phyloP scores from a whole-genome alignment of 2,329 filamentous ascomycete genomes.

The Ophiostoma piceae region DNA sequence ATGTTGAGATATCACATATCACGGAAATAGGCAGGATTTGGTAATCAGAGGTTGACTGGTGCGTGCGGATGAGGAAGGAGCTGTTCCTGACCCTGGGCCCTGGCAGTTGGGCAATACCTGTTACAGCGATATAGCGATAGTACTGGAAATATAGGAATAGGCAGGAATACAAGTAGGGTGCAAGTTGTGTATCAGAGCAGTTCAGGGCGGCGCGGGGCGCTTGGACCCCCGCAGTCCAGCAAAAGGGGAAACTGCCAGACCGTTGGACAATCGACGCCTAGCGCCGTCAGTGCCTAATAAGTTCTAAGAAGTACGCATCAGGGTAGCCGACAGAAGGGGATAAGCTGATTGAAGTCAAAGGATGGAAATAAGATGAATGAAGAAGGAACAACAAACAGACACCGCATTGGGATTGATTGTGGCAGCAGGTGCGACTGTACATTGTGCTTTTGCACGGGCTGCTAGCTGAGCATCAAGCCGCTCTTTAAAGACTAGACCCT shows the following conservation, averaged over 20 bases:
- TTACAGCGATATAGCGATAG: conserved; percentile 19
- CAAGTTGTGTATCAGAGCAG: conserved; percentile 14
- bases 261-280: conserved; percentile 3
- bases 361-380: not conserved
- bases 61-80: not conserved
- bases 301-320: not conserved
- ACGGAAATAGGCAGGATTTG: not conserved
- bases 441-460: conserved; percentile 4
- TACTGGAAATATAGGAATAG: not conserved
- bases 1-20: not conserved
- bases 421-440: not conserved
- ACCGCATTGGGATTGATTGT: not conserved
- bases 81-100: conserved; percentile 8
- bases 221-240: conserved; percentile 20
- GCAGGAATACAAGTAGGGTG: not conserved
- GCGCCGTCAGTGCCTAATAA: not conserved
- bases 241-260: conserved; percentile 1
- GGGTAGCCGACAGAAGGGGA: not conserved
- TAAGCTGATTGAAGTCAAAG: not conserved
- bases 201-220: conserved; percentile 18
- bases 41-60: not conserved
- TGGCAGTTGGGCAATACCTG: conserved; percentile 13
- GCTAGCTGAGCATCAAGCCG: conserved; percentile 1
- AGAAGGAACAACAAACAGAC: not conserved
- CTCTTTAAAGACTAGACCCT: not conserved